Evolutionary conservation across 2,329 filamentous ascomycete species (phyloP).

Genomic region (Sporothrix dimorphospora): DNA sequence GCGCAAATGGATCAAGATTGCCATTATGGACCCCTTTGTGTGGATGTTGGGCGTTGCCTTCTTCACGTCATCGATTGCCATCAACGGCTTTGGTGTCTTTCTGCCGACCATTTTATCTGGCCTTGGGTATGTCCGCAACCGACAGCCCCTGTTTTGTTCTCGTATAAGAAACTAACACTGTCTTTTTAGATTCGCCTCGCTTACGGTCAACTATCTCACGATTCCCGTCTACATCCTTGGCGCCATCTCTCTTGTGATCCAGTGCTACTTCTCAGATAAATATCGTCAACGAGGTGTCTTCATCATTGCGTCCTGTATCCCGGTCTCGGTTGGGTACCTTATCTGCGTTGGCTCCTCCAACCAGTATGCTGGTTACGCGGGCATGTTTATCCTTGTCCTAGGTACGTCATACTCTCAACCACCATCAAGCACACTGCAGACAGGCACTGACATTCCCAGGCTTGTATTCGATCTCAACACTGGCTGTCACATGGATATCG

Average conservation of each 20-base stretch:
- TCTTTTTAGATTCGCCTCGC: neutral
- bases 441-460: neutral
- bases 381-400: slow-evolving; percentile 4
- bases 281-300: neutral
- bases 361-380: neutral
- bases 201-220: slow-evolving; percentile 5
- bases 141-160: neutral
- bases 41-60: slow-evolving; percentile 25
- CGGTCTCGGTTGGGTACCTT: neutral
- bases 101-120: slow-evolving; percentile 22
- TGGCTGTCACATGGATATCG: neutral
- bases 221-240: neutral
- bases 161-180: no score
- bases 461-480: slow-evolving; percentile 4
- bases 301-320: neutral
- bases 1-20: slow-evolving; percentile 20
- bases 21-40: slow-evolving; percentile 25
- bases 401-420: neutral
- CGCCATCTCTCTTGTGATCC: neutral
- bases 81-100: slow-evolving; percentile 27
- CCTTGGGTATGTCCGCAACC: neutral
- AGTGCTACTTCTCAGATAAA: slow-evolving; percentile 5
- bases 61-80: slow-evolving; percentile 28
- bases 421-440: no score
- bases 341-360: neutral